phyloP scores from a whole-genome alignment of 345 rosid species.

The Cardamine chenopodiifolia region DNA sequence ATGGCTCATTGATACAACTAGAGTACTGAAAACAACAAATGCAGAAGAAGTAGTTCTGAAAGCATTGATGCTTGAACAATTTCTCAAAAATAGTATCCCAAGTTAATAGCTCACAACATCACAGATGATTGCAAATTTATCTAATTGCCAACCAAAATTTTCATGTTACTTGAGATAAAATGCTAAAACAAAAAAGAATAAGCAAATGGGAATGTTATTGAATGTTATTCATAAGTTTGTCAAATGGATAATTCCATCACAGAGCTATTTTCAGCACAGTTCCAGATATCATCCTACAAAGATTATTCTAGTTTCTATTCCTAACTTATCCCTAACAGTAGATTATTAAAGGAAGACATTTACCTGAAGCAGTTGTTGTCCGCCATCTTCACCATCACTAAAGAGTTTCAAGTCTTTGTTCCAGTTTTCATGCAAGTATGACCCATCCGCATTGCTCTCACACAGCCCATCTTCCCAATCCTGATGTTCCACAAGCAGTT shows the following conservation, averaged over 20 bases:
- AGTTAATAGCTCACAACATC: not conserved
- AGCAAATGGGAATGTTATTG: not conserved
- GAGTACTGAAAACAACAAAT: slow-evolving; percentile 1
- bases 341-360: slow-evolving; percentile 17
- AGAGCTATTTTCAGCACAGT: not conserved
- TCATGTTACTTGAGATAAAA: slow-evolving; percentile 10
- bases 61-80: not conserved
- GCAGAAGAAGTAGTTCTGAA: not conserved
- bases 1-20: slow-evolving; percentile 14
- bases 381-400: slow-evolving; percentile 79
- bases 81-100: not conserved
- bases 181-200: not conserved
- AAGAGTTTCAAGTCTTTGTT: slow-evolving; percentile 81
- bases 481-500: slow-evolving; percentile 45
- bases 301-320: not conserved
- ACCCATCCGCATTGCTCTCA: slow-evolving; percentile 88
- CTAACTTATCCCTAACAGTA: slow-evolving; percentile 9
- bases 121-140: not conserved
- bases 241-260: not conserved
- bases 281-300: slow-evolving; percentile 1
- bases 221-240: not conserved
- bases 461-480: slow-evolving; percentile 96
- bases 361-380: slow-evolving; percentile 90
- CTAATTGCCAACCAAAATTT: not conserved
- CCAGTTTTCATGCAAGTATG: slow-evolving; percentile 89